These are phyloP conservation scores for Malania oleifera DNA, from an alignment of 164 flowering plant genomes.

Conservation along the genomic window DNA sequence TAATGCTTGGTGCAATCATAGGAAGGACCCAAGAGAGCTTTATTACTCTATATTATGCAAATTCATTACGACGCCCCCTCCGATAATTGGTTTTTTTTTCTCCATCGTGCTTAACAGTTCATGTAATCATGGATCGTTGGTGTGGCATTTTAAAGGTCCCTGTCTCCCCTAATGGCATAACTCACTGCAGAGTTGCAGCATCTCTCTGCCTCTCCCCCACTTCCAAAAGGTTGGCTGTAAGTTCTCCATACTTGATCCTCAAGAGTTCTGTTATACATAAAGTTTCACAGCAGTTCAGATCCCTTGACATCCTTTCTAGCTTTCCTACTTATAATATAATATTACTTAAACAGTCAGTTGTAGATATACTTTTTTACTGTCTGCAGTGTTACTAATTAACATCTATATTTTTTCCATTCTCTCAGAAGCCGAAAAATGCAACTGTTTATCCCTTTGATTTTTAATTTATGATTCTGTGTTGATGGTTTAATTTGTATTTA, in stretches of 20 bases:
- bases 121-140: conserved; percentile 56
- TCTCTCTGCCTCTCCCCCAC: conserved; percentile 63
- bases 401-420: too few relatives aligned
- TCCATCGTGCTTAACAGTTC: neutral
- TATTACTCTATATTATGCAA: too few relatives aligned
- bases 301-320: neutral
- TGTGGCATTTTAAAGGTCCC: conserved; percentile 57
- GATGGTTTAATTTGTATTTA: neutral
- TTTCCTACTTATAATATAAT: neutral
- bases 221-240: conserved; percentile 45
- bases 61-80: too few relatives aligned
- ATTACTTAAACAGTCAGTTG: neutral
- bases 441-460: neutral
- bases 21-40: too few relatives aligned
- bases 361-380: neutral
- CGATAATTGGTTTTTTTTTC: neutral
- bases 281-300: neutral
- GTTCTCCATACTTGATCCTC: conserved; percentile 8
- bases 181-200: conserved; percentile 53
- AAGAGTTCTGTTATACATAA: neutral
- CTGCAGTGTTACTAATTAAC: neutral
- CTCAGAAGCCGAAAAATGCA: neutral
- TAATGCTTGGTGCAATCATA: too few relatives aligned
- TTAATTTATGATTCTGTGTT: neutral
- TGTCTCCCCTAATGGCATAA: conserved; percentile 22